A percentile compares a stretch with the other conserved stretches of the same genome.
Conservation (phyloP, 495 filamentous ascomycete genomes). For the Trichoderma orchidacearum region DNA sequence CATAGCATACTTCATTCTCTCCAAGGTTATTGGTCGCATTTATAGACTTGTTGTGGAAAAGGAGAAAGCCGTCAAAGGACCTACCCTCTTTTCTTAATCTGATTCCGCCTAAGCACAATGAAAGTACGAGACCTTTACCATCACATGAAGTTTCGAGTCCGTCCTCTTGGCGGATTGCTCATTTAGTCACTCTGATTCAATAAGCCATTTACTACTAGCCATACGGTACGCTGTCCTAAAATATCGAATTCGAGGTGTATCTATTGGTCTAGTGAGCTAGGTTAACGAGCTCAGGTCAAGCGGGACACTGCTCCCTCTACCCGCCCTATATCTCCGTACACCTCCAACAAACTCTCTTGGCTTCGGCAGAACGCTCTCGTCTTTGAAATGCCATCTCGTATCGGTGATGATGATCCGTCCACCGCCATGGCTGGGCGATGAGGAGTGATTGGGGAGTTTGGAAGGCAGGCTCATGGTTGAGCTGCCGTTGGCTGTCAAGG, state of each 20-base stretch:
- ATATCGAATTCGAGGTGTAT: background rate
- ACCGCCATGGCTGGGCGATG: constrained; percentile 19
- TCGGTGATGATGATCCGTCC: constrained; percentile 55
- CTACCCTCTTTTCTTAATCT: no score
- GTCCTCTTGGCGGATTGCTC: no score
- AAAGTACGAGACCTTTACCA: no score
- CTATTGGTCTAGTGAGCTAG: background rate
- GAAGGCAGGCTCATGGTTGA: constrained; percentile 10
- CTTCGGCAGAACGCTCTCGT: constrained; percentile 69
- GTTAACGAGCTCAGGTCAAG: constrained; percentile 54
- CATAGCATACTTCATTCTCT: no score
- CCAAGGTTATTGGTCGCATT: no score
- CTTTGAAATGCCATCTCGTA: constrained; percentile 71
- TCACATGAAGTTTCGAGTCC: no score
- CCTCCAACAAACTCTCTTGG: constrained; percentile 65
- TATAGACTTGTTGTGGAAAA: no score
- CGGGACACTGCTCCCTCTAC: constrained; percentile 85
- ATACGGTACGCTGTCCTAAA: background rate
- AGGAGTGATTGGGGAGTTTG: background rate
- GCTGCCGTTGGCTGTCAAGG: constrained; percentile 42
- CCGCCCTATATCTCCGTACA: constrained; percentile 70
- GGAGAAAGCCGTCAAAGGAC: no score
- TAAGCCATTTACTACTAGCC: background rate
- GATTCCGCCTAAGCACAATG: no score
- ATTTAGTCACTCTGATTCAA: background rate